Evolutionary conservation across 495 filamentous ascomycete genomes (phyloP).

Genomic region (Oleoguttula mirabilis): DNA sequence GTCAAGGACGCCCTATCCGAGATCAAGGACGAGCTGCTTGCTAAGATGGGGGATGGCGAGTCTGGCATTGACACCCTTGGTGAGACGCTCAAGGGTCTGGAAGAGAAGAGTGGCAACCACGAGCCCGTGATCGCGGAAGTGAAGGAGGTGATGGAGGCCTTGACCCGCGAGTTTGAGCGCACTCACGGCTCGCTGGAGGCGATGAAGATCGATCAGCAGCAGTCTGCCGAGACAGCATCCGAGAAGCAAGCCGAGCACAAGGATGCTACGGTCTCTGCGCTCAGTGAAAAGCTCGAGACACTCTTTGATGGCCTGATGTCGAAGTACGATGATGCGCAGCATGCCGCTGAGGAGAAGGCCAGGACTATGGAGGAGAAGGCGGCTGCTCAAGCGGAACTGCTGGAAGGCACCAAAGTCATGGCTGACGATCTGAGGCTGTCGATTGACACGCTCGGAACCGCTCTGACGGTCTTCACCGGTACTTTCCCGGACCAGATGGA

Average conservation of each 20-base stretch:
- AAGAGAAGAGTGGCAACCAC: constrained; percentile 29
- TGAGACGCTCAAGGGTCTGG: constrained; percentile 35
- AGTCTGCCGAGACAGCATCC: constrained; percentile 57
- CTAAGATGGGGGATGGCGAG: constrained; percentile 46
- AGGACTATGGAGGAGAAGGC: constrained; percentile 55
- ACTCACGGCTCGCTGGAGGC: constrained; percentile 56
- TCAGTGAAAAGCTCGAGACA: constrained; percentile 60
- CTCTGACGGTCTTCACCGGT: constrained; percentile 31
- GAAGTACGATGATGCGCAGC: constrained; percentile 73
- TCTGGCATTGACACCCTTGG: constrained; percentile 43
- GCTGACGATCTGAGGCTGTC: constrained; percentile 75
- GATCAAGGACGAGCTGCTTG: constrained; percentile 54
- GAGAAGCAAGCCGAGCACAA: constrained; percentile 55
- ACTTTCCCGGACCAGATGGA: constrained; percentile 65
- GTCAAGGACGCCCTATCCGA: constrained; percentile 45
- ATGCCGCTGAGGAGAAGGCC: constrained; percentile 54
- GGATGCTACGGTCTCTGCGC: constrained; percentile 43
- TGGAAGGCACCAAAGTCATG: constrained; percentile 60
- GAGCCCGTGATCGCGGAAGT: constrained; percentile 50
- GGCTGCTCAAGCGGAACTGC: constrained; percentile 51
- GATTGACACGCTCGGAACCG: constrained; percentile 71
- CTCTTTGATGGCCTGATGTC: constrained; percentile 62
- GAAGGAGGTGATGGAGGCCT: constrained; percentile 65
- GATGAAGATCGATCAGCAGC: constrained; percentile 60
- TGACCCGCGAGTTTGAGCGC: constrained; percentile 72